These are phyloP conservation scores for Suillus subluteus DNA, from an alignment of 768 basidiomycete species.

Conservation along the genomic window DNA sequence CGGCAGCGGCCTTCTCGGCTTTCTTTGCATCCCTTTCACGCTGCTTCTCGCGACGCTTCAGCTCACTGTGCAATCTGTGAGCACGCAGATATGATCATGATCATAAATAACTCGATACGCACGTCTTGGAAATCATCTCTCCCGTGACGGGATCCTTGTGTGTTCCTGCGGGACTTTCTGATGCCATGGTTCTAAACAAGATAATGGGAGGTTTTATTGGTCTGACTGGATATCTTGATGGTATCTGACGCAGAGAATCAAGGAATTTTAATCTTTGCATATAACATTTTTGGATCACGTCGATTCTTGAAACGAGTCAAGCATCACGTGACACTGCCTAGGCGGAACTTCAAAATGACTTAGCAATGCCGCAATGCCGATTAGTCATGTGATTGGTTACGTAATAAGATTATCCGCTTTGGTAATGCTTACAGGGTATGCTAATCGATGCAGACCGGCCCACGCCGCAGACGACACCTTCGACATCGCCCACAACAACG, in stretches of 20 bases:
- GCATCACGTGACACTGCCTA: not conserved
- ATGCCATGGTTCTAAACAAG: slow-evolving; percentile 38
- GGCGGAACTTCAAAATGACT: not conserved
- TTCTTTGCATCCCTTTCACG: slow-evolving; percentile 75
- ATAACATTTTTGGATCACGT: slow-evolving; percentile 23
- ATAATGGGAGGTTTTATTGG: not conserved
- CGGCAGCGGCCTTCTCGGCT: slow-evolving; percentile 69
- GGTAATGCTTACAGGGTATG: slow-evolving; percentile 9
- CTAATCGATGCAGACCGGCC: slow-evolving; percentile 8
- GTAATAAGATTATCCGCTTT: slow-evolving; percentile 6
- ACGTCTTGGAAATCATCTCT: slow-evolving; percentile 98
- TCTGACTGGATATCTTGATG: slow-evolving; percentile 11
- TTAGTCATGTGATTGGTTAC: not conserved
- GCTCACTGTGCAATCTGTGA: slow-evolving; percentile 60
- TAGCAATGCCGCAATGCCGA: not conserved
- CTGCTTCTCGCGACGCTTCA: slow-evolving; percentile 92
- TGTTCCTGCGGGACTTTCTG: slow-evolving; percentile 36
- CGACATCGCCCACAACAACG: slow-evolving; percentile 22
- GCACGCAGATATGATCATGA: slow-evolving; percentile 24
- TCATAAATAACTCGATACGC: slow-evolving; percentile 32
- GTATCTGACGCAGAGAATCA: slow-evolving; percentile 3
- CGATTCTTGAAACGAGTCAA: slow-evolving; percentile 19
- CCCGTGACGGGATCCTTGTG: slow-evolving; percentile 89
- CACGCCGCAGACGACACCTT: slow-evolving; percentile 15
- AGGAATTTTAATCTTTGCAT: slow-evolving; percentile 24